phyloP scores from a whole-genome alignment of 2,329 filamentous ascomycete species.

The Fusarium sp. region DNA sequence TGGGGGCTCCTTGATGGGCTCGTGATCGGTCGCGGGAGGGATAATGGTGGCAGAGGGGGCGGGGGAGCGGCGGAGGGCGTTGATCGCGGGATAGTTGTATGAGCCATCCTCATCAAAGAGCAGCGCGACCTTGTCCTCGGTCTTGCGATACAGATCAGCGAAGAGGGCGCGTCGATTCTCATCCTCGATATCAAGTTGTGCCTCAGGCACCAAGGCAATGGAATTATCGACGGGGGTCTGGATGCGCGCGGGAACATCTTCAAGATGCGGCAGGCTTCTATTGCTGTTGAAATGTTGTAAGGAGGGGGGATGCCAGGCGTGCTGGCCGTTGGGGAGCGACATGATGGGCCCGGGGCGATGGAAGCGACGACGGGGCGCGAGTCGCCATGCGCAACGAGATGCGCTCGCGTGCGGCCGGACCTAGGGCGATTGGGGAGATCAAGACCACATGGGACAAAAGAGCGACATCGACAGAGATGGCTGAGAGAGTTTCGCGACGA shows the following conservation, averaged over 20 bases:
- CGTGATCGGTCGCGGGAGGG: slow-evolving; percentile 72
- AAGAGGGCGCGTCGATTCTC: slow-evolving; percentile 83
- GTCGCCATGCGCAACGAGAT: slow-evolving; percentile 71
- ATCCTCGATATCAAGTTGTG: slow-evolving; percentile 73
- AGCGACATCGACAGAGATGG: slow-evolving; percentile 70
- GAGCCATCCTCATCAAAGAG: slow-evolving; percentile 77
- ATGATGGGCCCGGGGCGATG: slow-evolving; percentile 70
- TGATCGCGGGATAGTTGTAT: slow-evolving; percentile 68
- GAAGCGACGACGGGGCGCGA: slow-evolving; percentile 63
- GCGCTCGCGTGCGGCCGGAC: slow-evolving; percentile 67
- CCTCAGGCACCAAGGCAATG: slow-evolving; percentile 72
- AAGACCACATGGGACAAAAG: slow-evolving; percentile 67
- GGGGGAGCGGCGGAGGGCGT: slow-evolving; percentile 65
- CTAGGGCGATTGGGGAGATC: slow-evolving; percentile 62
- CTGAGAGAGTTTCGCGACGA: slow-evolving; percentile 56
- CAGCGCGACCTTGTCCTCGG: slow-evolving; percentile 82
- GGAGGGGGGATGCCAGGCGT: slow-evolving; percentile 75
- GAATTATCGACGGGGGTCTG: slow-evolving; percentile 67
- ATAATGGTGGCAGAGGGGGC: slow-evolving; percentile 59
- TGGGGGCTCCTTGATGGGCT: slow-evolving; percentile 72
- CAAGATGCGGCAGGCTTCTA: slow-evolving; percentile 70
- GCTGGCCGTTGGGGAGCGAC: slow-evolving; percentile 78
- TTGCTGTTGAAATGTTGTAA: slow-evolving; percentile 64
- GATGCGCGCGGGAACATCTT: slow-evolving; percentile 71
- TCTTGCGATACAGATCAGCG: slow-evolving; percentile 82